Evolutionary conservation across 805 yeast species (phyloP).

Genomic region (Kodamaea leandrae): DNA sequence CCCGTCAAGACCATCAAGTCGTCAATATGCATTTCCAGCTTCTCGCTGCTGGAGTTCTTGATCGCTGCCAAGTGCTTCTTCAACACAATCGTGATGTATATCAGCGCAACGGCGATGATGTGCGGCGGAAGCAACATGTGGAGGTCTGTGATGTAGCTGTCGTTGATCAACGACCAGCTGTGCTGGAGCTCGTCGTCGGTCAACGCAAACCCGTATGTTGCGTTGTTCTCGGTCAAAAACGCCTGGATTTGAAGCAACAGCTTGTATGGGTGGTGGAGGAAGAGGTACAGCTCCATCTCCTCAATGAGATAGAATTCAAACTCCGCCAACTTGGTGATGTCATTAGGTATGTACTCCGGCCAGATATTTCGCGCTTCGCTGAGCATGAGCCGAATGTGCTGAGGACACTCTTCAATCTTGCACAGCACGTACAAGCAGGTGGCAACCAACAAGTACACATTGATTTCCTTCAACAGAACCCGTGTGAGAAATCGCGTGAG

Average conservation of each 20-base stretch:
- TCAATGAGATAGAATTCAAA: constrained; percentile 92
- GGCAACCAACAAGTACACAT: constrained; percentile 75
- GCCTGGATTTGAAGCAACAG: constrained; percentile 54
- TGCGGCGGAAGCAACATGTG: constrained; percentile 87
- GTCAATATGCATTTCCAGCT: constrained; percentile 32
- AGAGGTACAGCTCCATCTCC: constrained; percentile 70
- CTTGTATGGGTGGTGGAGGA: constrained; percentile 75
- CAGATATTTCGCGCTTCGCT: constrained; percentile 84
- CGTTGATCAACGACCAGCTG: constrained; percentile 87
- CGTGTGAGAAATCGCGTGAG: constrained; percentile 71
- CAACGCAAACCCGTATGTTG: constrained; percentile 32
- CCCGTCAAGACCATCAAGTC: constrained; percentile 31
- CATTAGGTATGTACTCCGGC: constrained; percentile 95
- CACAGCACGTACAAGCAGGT: constrained; percentile 87
- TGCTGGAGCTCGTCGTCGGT: constrained; percentile 73
- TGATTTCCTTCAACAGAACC: constrained; percentile 76
- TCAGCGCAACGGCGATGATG: constrained; percentile 74
- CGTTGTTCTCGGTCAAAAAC: constrained; percentile 34
- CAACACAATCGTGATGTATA: constrained; percentile 73
- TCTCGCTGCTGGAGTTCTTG: constrained; percentile 13
- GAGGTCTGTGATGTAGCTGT: constrained; percentile 82
- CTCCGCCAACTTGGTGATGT: constrained; percentile 87
- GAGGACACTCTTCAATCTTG: constrained; percentile 94
- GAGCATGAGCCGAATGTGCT: constrained; percentile 79
- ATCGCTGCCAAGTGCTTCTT: constrained; percentile 35